Conservation (phyloP, 2,329 filamentous ascomycete genomes). For the Fusarium agapanthi region DNA sequence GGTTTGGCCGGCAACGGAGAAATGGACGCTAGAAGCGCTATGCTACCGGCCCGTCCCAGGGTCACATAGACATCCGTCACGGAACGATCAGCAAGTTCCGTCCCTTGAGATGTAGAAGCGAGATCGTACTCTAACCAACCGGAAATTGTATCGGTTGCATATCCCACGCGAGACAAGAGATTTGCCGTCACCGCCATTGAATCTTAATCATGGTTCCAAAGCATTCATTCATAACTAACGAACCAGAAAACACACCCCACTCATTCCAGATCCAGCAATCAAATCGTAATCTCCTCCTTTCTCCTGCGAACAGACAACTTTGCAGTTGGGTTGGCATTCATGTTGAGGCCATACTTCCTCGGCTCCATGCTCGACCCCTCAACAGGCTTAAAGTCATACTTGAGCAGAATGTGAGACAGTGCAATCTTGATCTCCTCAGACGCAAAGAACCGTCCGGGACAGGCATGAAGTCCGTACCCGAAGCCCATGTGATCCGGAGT, state of each 20-base stretch:
- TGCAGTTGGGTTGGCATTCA: neutral
- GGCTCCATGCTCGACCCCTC: neutral
- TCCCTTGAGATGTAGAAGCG: neutral
- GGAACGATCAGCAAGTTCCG: neutral
- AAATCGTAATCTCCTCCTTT: neutral
- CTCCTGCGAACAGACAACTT: neutral
- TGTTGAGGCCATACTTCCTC: neutral
- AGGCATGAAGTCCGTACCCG: neutral
- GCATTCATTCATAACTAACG: neutral
- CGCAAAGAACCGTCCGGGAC: neutral
- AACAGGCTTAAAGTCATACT: neutral
- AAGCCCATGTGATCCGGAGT: neutral
- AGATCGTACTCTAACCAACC: rapidly evolving
- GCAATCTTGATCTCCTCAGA: neutral
- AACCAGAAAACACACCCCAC: neutral
- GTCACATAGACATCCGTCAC: neutral
- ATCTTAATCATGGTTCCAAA: neutral
- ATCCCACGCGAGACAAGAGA: rapidly evolving
- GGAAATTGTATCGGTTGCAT: neutral
- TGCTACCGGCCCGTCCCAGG: neutral
- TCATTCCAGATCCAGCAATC: neutral
- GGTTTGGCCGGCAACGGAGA: rapidly evolving
- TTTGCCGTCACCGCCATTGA: no score
- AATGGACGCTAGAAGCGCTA: neutral
- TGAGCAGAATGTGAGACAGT: neutral